These are phyloP conservation scores for Paraleonurus japonicus DNA, from an alignment of 257 asterid species.

Conservation along the genomic window DNA sequence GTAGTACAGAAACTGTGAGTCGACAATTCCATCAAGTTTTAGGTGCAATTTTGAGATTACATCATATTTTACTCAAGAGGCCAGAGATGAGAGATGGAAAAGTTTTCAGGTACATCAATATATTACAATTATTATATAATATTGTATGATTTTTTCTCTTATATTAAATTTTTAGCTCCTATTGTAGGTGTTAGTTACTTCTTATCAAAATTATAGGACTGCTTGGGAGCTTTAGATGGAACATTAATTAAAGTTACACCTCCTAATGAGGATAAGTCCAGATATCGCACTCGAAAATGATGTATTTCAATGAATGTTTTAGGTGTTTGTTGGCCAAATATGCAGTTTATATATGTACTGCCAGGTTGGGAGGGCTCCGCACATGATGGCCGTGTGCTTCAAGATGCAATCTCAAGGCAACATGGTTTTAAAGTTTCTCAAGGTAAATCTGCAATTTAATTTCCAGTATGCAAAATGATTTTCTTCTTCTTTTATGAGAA, in stretches of 20 bases:
- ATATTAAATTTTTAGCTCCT: neutral
- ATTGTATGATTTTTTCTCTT: neutral
- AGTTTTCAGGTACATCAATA: neutral
- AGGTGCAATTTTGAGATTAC: neutral
- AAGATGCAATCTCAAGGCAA: neutral
- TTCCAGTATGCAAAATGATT: neutral
- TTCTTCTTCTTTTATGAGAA: too few species aligned
- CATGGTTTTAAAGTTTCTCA: neutral
- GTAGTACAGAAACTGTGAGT: neutral
- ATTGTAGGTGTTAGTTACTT: neutral
- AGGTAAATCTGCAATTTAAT: neutral
- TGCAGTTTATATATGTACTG: too few species aligned
- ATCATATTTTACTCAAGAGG: neutral
- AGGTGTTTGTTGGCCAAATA: too few species aligned
- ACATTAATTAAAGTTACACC: neutral
- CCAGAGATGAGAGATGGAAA: neutral
- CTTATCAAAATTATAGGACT: neutral
- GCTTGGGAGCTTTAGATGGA: neutral
- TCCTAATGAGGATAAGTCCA: neutral
- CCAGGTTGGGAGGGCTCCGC: neutral
- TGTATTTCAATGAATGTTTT: neutral
- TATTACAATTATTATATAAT: neutral
- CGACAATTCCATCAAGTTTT: conserved; percentile 1
- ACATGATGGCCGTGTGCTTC: neutral
- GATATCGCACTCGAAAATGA: too few species aligned